These are phyloP conservation scores for Trichoderma sp. DNA, from an alignment of 2,329 filamentous ascomycete species.

Conservation along the genomic window DNA sequence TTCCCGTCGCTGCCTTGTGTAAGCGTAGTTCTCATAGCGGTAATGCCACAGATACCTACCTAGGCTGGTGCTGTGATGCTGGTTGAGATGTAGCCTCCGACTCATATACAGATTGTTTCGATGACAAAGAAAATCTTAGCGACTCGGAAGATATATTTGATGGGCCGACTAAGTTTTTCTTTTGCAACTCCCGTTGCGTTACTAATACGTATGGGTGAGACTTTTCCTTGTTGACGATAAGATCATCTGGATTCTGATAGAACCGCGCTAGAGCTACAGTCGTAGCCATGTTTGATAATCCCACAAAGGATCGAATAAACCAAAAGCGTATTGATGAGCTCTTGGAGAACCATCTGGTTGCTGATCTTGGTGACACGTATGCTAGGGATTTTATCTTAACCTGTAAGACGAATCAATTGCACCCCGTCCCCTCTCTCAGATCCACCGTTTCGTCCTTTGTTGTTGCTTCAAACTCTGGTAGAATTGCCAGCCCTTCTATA, in stretches of 20 bases:
- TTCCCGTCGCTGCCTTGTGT: too few species aligned
- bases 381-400: constrained; percentile 64
- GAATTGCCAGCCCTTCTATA: constrained; percentile 66
- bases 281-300: constrained; percentile 56
- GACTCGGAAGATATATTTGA: too few species aligned
- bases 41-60: too few species aligned
- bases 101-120: too few species aligned
- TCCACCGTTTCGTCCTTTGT: constrained; percentile 81
- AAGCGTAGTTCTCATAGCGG: too few species aligned
- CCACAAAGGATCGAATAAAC: constrained; percentile 59
- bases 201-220: constrained; percentile 10
- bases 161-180: neutral
- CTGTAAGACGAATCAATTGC: too few species aligned
- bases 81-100: too few species aligned
- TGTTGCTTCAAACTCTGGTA: constrained; percentile 86
- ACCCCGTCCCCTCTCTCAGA: too few species aligned
- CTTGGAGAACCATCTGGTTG: constrained; percentile 60
- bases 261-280: constrained; percentile 71
- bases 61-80: too few species aligned
- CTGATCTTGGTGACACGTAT: constrained; percentile 76
- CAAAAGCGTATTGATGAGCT: constrained; percentile 72
- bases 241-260: constrained; percentile 72
- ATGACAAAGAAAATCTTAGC: too few species aligned
- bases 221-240: constrained; percentile 74
- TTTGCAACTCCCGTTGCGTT: constrained; percentile 1